Percentiles rank a stretch among this genome's conserved stretches.
phyloP scores from a whole-genome alignment of 192 early-diverging fungal genomes.

The Phycomyces nitens region DNA sequence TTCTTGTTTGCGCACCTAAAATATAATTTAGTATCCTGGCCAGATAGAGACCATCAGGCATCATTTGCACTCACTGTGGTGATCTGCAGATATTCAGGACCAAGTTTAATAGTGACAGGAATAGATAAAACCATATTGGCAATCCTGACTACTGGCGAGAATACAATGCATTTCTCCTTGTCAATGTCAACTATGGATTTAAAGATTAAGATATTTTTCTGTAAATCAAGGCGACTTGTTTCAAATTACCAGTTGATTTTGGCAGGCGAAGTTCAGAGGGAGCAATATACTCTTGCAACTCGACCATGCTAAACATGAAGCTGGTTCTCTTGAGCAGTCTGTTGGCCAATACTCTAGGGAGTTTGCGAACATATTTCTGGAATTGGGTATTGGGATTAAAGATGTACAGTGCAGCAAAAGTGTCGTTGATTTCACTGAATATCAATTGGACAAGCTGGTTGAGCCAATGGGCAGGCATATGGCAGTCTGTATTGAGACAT shows the following conservation, averaged over 20 bases:
- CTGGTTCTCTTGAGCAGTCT: slow-evolving; percentile 57
- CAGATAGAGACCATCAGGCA: too few species aligned
- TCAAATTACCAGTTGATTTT: slow-evolving; percentile 49
- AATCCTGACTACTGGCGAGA: slow-evolving; percentile 59
- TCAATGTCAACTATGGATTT: slow-evolving; percentile 54
- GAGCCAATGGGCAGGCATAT: slow-evolving; percentile 73
- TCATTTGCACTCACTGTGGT: slow-evolving; percentile 37
- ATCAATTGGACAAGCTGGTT: slow-evolving; percentile 64
- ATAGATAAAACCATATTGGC: slow-evolving; percentile 54
- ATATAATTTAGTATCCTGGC: background rate
- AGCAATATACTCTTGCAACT: slow-evolving; percentile 69
- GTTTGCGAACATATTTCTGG: slow-evolving; percentile 56
- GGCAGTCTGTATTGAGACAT: slow-evolving; percentile 69
- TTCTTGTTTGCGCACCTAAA: slow-evolving; percentile 58
- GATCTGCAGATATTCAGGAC: slow-evolving; percentile 75
- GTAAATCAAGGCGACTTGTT: background rate
- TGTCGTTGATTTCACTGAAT: slow-evolving; percentile 55
- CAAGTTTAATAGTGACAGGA: slow-evolving; percentile 77
- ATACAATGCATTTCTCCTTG: slow-evolving; percentile 54
- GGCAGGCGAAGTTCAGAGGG: slow-evolving; percentile 70
- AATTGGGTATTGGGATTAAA: slow-evolving; percentile 78
- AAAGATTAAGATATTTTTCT: background rate
- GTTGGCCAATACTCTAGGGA: slow-evolving; percentile 40
- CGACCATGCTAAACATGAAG: slow-evolving; percentile 57
- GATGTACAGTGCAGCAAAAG: slow-evolving; percentile 65